Conservation (phyloP, 768 basidiomycete genomes). For the Boletus rubropictus region DNA sequence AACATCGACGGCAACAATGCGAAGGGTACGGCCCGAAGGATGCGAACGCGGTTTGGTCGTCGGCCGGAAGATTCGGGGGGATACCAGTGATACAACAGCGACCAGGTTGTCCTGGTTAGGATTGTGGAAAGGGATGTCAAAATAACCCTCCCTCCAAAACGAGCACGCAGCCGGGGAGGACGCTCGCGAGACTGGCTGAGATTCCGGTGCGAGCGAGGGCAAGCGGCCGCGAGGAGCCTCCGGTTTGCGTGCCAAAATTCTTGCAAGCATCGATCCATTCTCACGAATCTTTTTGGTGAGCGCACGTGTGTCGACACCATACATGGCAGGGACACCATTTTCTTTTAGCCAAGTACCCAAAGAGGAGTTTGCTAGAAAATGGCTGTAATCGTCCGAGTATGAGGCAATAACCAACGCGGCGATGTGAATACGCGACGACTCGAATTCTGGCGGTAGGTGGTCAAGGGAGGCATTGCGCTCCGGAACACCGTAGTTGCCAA, state of each 20-base stretch:
- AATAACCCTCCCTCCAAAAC: conserved; percentile 79
- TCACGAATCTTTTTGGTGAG: conserved; percentile 95
- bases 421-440: conserved; percentile 92
- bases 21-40: conserved; percentile 72
- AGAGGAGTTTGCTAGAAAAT: conserved; percentile 86
- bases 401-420: conserved; percentile 88
- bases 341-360: conserved; percentile 92
- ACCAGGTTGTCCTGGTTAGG: conserved; percentile 90
- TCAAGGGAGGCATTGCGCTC: conserved; percentile 48
- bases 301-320: conserved; percentile 92
- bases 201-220: conserved; percentile 31
- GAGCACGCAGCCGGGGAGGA: conserved; percentile 49
- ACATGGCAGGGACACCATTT: conserved; percentile 89
- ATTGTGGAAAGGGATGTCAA: conserved; percentile 78
- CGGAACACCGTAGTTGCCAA: conserved; percentile 98
- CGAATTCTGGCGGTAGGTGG: conserved; percentile 71
- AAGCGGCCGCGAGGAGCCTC: conserved; percentile 39
- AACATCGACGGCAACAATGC: conserved; percentile 89
- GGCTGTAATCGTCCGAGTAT: conserved; percentile 91
- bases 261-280: conserved; percentile 89
- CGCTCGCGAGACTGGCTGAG: conserved; percentile 40
- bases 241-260: conserved; percentile 62
- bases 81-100: conserved; percentile 72
- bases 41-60: conserved; percentile 53
- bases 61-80: conserved; percentile 66